These are phyloP conservation scores for Talaromyces proteolyticus DNA, from an alignment of 495 filamentous ascomycete species.

Conservation along the genomic window DNA sequence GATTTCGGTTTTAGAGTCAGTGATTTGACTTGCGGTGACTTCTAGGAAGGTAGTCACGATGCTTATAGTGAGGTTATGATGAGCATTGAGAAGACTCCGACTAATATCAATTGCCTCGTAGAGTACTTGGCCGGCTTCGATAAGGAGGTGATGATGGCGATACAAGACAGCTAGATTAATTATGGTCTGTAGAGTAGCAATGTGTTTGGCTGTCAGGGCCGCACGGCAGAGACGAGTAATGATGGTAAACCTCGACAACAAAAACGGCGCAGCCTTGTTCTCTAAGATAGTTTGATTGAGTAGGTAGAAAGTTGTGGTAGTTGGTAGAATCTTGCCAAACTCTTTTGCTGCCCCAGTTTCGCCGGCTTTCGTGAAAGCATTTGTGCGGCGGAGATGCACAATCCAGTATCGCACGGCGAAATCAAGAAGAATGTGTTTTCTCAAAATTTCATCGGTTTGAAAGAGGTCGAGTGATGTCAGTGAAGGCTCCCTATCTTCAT, in stretches of 20 bases:
- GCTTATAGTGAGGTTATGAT: conserved; percentile 26
- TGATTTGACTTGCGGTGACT: conserved; percentile 19
- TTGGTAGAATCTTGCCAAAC: conserved; percentile 22
- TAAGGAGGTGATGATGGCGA: conserved; percentile 12
- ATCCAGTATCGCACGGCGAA: conserved; percentile 33
- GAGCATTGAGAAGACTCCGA: conserved; percentile 17
- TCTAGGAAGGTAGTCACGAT: conserved; percentile 25
- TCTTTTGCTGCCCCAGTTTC: conserved; percentile 20
- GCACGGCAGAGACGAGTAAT: conserved; percentile 21
- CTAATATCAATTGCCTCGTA: conserved; percentile 21
- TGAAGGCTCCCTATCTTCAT: conserved; percentile 23
- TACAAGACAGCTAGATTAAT: conserved; percentile 18
- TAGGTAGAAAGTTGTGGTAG: conserved; percentile 16
- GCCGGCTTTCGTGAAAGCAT: conserved; percentile 18
- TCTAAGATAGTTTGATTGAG: conserved; percentile 28
- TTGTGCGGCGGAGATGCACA: conserved; percentile 19
- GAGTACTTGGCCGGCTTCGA: conserved; percentile 12
- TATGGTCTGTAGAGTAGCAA: conserved; percentile 19
- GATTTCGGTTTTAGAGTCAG: conserved; percentile 24
- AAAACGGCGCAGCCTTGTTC: conserved; percentile 19
- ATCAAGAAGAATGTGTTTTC: conserved; percentile 24
- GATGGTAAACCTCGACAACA: conserved; percentile 17
- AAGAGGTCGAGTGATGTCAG: conserved; percentile 17
- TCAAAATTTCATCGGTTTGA: conserved; percentile 12
- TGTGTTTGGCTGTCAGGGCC: conserved; percentile 18